Evolutionary conservation across 2,329 filamentous ascomycete genomes (phyloP).

Genomic region (Phaeosphaeriaceae sp.): DNA sequence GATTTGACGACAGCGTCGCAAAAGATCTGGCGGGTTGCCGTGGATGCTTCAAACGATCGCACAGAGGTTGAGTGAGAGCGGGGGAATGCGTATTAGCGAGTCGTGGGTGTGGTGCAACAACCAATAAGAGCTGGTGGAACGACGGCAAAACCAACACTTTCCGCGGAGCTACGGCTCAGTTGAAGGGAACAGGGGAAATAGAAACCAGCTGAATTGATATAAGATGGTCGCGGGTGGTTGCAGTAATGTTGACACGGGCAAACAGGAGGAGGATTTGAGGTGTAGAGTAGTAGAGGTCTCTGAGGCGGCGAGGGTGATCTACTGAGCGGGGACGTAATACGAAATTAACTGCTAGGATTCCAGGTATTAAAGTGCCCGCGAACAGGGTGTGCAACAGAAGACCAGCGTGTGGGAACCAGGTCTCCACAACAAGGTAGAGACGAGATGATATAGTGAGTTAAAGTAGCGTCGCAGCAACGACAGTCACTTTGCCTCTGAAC

Average conservation of each 20-base stretch:
- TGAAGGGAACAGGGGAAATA: constrained; percentile 19
- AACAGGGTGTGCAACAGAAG: constrained; percentile 25
- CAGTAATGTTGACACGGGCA: constrained; percentile 22
- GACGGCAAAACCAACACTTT: constrained; percentile 32
- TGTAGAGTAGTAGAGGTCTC: constrained; percentile 32
- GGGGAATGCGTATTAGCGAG: constrained; percentile 44
- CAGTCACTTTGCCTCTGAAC: constrained; percentile 37
- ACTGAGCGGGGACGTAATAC: constrained; percentile 44
- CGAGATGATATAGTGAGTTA: constrained; percentile 41
- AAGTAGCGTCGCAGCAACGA: constrained; percentile 40
- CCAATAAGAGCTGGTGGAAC: constrained; percentile 38
- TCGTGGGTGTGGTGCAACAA: constrained; percentile 32
- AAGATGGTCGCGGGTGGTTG: constrained; percentile 13
- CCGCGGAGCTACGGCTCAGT: constrained; percentile 24
- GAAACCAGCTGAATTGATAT: constrained; percentile 16
- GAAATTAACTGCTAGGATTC: constrained; percentile 41
- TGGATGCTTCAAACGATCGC: constrained; percentile 39
- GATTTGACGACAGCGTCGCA: constrained; percentile 25
- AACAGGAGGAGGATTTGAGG: constrained; percentile 23
- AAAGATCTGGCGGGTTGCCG: constrained; percentile 25
- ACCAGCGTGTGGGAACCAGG: constrained; percentile 27
- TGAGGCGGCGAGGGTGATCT: constrained; percentile 38
- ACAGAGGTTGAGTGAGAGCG: constrained; percentile 40
- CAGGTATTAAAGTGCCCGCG: constrained; percentile 38
- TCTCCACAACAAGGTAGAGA: constrained; percentile 39